These are phyloP conservation scores for Beta corolliflora DNA, from an alignment of 179 eudicot genomes.

Conservation along the genomic window DNA sequence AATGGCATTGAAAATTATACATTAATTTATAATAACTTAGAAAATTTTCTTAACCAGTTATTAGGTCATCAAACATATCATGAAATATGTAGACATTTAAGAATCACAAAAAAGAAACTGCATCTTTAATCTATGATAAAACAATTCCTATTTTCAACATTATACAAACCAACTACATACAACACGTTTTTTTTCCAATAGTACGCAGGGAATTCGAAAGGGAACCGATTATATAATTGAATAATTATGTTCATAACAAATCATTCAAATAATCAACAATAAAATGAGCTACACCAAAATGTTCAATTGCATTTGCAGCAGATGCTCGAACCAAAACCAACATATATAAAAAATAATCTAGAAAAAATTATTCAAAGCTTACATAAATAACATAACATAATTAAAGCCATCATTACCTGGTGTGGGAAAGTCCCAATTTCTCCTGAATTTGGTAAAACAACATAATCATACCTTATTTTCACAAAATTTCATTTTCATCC, in stretches of 20 bases:
- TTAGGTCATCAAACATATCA: neutral
- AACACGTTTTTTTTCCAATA: neutral
- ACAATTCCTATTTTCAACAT: neutral
- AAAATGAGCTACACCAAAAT: too few species aligned
- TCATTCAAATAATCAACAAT: neutral
- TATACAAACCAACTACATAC: neutral
- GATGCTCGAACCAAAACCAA: neutral
- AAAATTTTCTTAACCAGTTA: neutral
- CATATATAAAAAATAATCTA: neutral
- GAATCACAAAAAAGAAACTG: neutral
- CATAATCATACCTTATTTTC: neutral
- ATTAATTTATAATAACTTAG: neutral
- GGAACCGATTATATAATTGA: neutral
- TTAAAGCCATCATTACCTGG: neutral
- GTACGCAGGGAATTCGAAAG: too few species aligned
- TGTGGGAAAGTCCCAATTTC: neutral
- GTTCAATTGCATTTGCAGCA: too few species aligned
- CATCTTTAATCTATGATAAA: neutral
- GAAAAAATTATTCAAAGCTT: neutral
- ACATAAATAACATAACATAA: neutral
- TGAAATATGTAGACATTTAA: neutral
- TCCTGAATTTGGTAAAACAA: neutral
- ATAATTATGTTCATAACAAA: neutral
- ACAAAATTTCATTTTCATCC: neutral
- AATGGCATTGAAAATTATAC: neutral